Percentiles rank a stretch among this genome's conserved stretches.
These are phyloP conservation scores for Schwanniomyces pseudopolymorphus DNA, from an alignment of 805 yeast genomes.

Conservation along the genomic window DNA sequence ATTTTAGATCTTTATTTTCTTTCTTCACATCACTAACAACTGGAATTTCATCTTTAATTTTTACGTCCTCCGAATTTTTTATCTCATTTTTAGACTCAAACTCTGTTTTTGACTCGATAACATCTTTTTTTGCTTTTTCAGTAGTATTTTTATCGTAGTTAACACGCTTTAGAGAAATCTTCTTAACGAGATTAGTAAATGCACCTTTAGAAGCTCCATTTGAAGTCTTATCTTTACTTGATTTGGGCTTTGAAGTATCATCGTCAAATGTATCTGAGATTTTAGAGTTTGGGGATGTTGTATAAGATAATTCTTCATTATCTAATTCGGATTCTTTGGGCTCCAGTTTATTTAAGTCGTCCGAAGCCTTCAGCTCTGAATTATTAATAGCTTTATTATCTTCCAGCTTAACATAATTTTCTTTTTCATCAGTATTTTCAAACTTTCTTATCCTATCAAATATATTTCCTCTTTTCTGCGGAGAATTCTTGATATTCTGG, in stretches of 20 bases:
- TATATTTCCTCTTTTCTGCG: constrained; percentile 19
- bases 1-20: background rate
- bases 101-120: background rate
- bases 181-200: background rate
- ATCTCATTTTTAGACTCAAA: background rate
- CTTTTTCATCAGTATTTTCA: constrained; percentile 22
- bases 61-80: background rate
- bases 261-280: background rate
- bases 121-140: background rate
- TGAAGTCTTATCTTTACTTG: background rate
- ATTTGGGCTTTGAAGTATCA: background rate
- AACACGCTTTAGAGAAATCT: background rate
- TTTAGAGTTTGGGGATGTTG: background rate
- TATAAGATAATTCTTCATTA: background rate
- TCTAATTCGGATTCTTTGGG: background rate
- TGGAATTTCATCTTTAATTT: background rate
- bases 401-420: background rate
- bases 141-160: background rate
- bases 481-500: constrained; percentile 9
- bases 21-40: background rate
- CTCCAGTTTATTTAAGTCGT: background rate
- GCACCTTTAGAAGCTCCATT: background rate
- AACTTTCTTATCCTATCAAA: constrained; percentile 38
- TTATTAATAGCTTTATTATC: background rate
- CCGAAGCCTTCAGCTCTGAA: background rate